Base-by-base conservation (phyloP, 208 protist species). In the Borovskyia barvae region DNA sequence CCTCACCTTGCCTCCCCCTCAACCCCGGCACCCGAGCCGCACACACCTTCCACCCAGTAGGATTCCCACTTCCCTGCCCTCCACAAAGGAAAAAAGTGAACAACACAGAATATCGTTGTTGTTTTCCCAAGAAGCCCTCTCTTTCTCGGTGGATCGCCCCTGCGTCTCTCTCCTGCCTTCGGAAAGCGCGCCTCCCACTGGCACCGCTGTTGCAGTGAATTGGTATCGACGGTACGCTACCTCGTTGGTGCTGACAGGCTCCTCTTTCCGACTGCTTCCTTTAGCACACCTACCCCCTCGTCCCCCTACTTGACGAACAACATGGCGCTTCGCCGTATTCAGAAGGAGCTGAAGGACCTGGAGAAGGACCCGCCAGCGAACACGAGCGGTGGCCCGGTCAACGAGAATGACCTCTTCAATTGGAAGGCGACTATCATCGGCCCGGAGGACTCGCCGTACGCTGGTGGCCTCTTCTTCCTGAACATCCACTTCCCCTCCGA, bases 401-500 rank as follows among this genome's bases (percentile, higher is more conserved):
- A 76, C 56, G 96, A 98, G 55, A 89, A 70, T 62, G 97, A 99
- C 62, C 56, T 99, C 28, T 98, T 98, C 70, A 96, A 98, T 80
- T 99, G 97, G 97, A 88, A 96, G 65, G 97, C 95, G 25, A 98
- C 94, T 32, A 98, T 98, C 71, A 97, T 98, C 63, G 95, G 95
- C 41, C 95, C 95, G 8, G 87, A 91, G 66, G 97, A 98, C 77
- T 97, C 89, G 41, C 97, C 98, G 46, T 99, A 99, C 77, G 85
- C 90, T 17, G 95, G 95, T 30, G 98, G 98, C 41, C 81, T 99
- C 48, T 99, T 99, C 77, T 99, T 98, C 70, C 80, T 99, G 19
- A 97, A 99, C 82, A 99, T 99, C 52, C 87, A 98, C 79, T 99
- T 99, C 72, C 97, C 98, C 24, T 92, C 95, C 22, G 98, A 99